These are phyloP conservation scores for Brasenia schreberi DNA, from an alignment of 164 flowering plant genomes.

Conservation along the genomic window DNA sequence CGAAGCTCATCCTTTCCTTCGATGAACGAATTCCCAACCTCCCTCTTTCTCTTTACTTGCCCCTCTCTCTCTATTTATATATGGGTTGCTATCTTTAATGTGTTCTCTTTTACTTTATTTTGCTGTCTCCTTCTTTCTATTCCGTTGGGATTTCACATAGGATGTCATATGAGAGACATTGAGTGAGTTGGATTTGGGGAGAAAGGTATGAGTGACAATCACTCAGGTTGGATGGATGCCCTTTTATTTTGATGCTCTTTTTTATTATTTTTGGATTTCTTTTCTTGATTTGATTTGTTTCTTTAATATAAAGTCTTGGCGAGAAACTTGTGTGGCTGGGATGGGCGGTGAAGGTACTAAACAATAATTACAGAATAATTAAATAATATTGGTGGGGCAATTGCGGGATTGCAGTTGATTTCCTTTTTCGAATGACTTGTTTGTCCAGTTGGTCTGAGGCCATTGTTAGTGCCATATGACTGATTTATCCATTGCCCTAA, in stretches of 20 bases:
- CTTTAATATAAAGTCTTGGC: not conserved
- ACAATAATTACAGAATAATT: too few species aligned
- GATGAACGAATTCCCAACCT: not conserved
- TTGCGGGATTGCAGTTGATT: not conserved
- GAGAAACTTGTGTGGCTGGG: not conserved
- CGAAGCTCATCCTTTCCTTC: constrained; percentile 24
- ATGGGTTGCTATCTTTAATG: not conserved
- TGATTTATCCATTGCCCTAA: too few species aligned
- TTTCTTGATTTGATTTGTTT: not conserved
- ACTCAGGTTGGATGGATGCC: not conserved
- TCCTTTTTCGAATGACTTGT: not conserved
- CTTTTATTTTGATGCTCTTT: not conserved
- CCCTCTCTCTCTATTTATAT: not conserved
- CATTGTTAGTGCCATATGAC: too few species aligned
- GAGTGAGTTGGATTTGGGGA: not conserved
- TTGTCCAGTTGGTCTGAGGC: not conserved
- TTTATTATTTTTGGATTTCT: too few species aligned
- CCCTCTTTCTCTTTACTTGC: not conserved
- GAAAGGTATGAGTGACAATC: not conserved
- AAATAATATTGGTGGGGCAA: not conserved
- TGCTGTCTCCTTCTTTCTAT: not conserved
- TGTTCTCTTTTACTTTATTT: not conserved
- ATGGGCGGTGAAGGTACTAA: not conserved
- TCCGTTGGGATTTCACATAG: not conserved
- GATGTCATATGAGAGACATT: not conserved